Conservation (phyloP, 805 yeast species). For the Yamadazyma olivae region DNA sequence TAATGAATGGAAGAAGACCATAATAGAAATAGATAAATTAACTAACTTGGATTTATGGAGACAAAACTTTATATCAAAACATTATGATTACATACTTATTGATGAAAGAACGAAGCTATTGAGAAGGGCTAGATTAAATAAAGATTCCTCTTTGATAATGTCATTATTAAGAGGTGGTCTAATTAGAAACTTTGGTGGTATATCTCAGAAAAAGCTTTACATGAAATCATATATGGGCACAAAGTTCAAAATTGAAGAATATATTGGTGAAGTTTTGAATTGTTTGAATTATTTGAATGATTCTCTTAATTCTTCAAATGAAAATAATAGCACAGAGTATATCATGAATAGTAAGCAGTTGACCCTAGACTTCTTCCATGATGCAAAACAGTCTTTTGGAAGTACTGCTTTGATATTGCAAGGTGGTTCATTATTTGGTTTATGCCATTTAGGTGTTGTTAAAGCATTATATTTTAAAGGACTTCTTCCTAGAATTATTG, state of each 20-base stretch:
- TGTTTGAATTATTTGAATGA: slow-evolving; percentile 62
- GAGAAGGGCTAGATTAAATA: slow-evolving; percentile 55
- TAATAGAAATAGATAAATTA: slow-evolving; percentile 46
- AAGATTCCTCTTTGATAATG: slow-evolving; percentile 57
- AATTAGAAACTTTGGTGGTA: slow-evolving; percentile 88
- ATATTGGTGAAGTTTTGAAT: slow-evolving; percentile 69
- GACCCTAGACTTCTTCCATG: slow-evolving; percentile 77
- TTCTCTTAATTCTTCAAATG: slow-evolving; percentile 22
- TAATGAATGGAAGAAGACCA: slow-evolving; percentile 66
- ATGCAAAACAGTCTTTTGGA: slow-evolving; percentile 83
- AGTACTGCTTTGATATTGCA: slow-evolving; percentile 87
- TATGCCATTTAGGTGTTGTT: slow-evolving; percentile 91
- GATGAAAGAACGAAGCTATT: slow-evolving; percentile 67
- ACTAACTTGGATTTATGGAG: slow-evolving; percentile 59
- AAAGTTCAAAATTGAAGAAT: slow-evolving; percentile 82
- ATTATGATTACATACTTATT: slow-evolving; percentile 82
- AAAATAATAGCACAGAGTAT: slow-evolving; percentile 27
- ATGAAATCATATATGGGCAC: slow-evolving; percentile 86
- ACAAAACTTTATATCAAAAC: slow-evolving; percentile 74
- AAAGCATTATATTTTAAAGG: slow-evolving; percentile 75
- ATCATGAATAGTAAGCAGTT: slow-evolving; percentile 50
- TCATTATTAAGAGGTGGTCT: slow-evolving; percentile 77
- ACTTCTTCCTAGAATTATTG: slow-evolving; percentile 77
- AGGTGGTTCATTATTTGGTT: slow-evolving; percentile 93
- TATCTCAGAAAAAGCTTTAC: slow-evolving; percentile 74